A percentile compares a stretch with the other conserved stretches of the same genome.
Evolutionary conservation across 352 stramenopile species (phyloP).

Genomic region (Elongisporangium undulatum): DNA sequence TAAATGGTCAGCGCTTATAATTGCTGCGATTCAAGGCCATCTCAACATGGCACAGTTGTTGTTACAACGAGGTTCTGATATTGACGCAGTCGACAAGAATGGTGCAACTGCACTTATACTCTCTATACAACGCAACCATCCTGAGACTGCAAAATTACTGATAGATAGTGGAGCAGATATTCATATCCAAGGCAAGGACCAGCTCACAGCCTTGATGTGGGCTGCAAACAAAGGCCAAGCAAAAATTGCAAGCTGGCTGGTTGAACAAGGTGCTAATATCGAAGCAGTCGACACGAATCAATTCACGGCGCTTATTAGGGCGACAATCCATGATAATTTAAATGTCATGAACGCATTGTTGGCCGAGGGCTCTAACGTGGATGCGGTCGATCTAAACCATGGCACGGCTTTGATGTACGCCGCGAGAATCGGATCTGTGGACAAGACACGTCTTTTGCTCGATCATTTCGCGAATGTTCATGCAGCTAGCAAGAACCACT

Average conservation of each 20-base stretch:
- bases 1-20: not conserved
- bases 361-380: not conserved
- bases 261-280: not conserved
- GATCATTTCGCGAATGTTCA: constrained; percentile 4
- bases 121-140: not conserved
- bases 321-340: not conserved
- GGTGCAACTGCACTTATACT: not conserved
- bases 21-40: not conserved
- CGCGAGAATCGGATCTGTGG: constrained; percentile 2
- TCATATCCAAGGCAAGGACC: not conserved
- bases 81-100: not conserved
- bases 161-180: constrained; percentile 1
- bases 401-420: constrained; percentile 1
- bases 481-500: no score
- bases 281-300: not conserved
- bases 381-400: not conserved
- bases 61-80: not conserved
- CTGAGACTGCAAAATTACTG: not conserved
- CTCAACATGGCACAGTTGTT: not conserved
- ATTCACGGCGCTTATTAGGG: not conserved
- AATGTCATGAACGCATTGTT: no score
- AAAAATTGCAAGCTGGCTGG: not conserved
- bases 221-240: not conserved
- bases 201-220: not conserved
- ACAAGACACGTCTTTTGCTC: constrained; percentile 7